Conservation (phyloP, 768 basidiomycete species). For the Cyclocybe aegerita region DNA sequence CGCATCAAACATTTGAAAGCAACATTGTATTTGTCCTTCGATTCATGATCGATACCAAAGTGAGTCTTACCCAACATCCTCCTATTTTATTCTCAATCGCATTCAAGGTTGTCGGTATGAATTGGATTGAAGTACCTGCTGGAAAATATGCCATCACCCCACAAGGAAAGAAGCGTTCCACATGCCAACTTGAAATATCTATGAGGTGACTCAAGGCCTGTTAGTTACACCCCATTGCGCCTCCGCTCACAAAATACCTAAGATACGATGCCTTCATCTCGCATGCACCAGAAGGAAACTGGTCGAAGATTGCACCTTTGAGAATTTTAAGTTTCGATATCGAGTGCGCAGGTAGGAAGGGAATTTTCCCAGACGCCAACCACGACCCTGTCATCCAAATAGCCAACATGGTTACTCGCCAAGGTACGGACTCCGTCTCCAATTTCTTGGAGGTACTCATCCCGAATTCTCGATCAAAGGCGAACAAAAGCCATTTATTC, state of each 20-base stretch:
- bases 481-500: constrained; percentile 89
- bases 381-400: constrained; percentile 97
- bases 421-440: constrained; percentile 56
- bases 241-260: not conserved
- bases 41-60: constrained; percentile 98
- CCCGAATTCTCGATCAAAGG: constrained; percentile 44
- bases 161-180: constrained; percentile 61
- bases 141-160: constrained; percentile 74
- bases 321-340: constrained; percentile 98
- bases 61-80: constrained; percentile 22
- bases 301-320: constrained; percentile 90
- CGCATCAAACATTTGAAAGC: constrained; percentile 82
- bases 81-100: not conserved
- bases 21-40: constrained; percentile 89
- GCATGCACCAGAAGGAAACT: constrained; percentile 87
- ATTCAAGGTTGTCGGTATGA: constrained; percentile 91
- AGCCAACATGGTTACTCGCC: constrained; percentile 97
- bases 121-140: constrained; percentile 93
- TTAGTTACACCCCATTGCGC: not conserved
- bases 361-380: constrained; percentile 92
- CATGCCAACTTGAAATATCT: constrained; percentile 86
- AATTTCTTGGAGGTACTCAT: not conserved
- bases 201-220: constrained; percentile 55
- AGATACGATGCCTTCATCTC: constrained; percentile 89
- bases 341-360: constrained; percentile 97